Evolutionary conservation across 1,284 basidiomycete species (phyloP).

Genomic region (Salmacisia buchloeana): DNA sequence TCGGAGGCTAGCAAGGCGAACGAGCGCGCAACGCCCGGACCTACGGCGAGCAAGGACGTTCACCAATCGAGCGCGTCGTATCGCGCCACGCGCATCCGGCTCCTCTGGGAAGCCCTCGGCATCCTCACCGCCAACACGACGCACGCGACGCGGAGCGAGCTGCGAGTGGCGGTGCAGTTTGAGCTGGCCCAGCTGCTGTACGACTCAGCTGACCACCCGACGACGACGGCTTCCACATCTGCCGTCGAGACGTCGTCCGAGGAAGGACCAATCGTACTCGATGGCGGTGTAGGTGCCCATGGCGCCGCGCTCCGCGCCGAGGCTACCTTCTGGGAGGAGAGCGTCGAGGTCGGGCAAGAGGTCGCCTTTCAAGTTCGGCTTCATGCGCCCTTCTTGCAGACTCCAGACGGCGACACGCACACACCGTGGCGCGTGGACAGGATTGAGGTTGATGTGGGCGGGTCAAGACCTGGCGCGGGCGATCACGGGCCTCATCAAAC

Average conservation of each 20-base stretch:
- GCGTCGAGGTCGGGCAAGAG: not conserved
- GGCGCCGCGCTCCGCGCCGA: not conserved
- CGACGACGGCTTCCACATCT: not conserved
- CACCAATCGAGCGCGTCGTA: not conserved
- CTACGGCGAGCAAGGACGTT: no score
- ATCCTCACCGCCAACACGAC: not conserved
- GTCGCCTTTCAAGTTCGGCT: not conserved
- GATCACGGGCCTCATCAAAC: not conserved
- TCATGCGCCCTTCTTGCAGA: not conserved
- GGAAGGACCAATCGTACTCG: not conserved
- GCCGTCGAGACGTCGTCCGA: not conserved
- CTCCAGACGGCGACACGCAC: not conserved
- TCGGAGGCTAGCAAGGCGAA: no score
- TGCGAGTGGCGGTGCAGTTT: not conserved
- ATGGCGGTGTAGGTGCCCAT: not conserved
- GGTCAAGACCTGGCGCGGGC: not conserved
- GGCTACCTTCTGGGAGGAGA: not conserved
- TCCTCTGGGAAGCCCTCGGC: not conserved
- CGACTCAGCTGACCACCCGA: not conserved
- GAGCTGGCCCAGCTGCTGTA: not conserved
- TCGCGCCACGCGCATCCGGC: not conserved
- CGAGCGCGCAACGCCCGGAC: no score
- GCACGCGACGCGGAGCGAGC: not conserved
- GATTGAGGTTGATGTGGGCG: not conserved
- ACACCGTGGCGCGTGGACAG: not conserved